phyloP scores from a whole-genome alignment of 495 filamentous ascomycete genomes.

The Tuber indicum region DNA sequence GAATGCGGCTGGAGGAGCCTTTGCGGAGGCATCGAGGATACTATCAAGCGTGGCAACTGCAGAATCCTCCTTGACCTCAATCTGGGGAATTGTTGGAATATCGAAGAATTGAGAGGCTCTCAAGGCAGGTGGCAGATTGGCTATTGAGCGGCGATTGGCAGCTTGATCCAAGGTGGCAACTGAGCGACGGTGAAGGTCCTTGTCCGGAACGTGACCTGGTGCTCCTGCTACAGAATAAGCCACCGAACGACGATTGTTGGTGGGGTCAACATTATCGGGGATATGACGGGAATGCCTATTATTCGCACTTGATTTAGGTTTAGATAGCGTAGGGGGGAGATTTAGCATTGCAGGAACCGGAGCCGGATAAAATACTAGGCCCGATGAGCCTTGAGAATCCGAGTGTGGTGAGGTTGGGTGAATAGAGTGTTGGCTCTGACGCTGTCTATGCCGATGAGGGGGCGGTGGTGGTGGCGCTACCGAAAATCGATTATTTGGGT shows the following conservation, averaged over 20 bases:
- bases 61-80: constrained; percentile 36
- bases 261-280: constrained; percentile 42
- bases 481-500: constrained; percentile 6
- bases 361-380: constrained; percentile 89
- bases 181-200: constrained; percentile 26
- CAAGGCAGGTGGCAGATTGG: constrained; percentile 71
- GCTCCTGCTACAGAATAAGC: constrained; percentile 23
- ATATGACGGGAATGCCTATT: constrained; percentile 60
- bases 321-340: constrained; percentile 78
- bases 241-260: constrained; percentile 33
- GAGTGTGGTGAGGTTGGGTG: constrained; percentile 44
- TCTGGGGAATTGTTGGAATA: constrained; percentile 20
- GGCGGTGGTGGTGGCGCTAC: constrained; percentile 36
- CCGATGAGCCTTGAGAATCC: constrained; percentile 42
- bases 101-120: constrained; percentile 90
- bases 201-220: constrained; percentile 38
- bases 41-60: constrained; percentile 65
- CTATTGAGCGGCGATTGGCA: constrained; percentile 31
- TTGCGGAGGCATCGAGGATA: constrained; percentile 88
- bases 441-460: constrained; percentile 38
- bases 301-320: constrained; percentile 54
- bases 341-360: constrained; percentile 91
- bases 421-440: constrained; percentile 40
- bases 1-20: constrained; percentile 87
- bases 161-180: constrained; percentile 18